Percentiles rank a stretch among this genome's conserved stretches.
phyloP scores from a whole-genome alignment of 805 yeast genomes.

The Sugiyamaella boreocaroliniensis region DNA sequence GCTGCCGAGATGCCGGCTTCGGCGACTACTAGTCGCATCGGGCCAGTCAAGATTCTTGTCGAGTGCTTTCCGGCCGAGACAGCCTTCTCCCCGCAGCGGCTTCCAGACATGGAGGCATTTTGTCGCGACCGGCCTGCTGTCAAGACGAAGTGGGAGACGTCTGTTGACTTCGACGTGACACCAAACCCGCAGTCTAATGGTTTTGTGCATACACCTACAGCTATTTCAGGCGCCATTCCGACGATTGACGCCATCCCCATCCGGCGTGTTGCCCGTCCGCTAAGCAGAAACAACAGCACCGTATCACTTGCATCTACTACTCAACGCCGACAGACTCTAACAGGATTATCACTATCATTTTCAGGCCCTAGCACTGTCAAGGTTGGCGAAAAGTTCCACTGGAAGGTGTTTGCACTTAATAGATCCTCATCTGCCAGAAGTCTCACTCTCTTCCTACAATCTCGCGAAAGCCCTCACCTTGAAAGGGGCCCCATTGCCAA shows the following conservation, averaged over 20 bases:
- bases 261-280: constrained; percentile 2
- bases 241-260: constrained; percentile 7
- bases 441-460: constrained; percentile 44
- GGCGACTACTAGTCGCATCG: constrained; percentile 1
- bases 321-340: constrained; percentile 3
- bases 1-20: constrained; percentile 13
- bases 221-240: constrained; percentile 5
- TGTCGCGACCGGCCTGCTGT: constrained; percentile 10
- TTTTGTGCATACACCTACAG: constrained; percentile 20
- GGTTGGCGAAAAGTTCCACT: constrained; percentile 53
- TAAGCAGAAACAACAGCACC: constrained; percentile 18
- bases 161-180: constrained; percentile 26
- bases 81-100: not conserved
- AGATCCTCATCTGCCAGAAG: constrained; percentile 45
- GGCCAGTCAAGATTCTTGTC: constrained; percentile 5
- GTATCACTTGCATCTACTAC: constrained; percentile 9
- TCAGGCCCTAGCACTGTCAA: constrained; percentile 55
- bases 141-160: constrained; percentile 36
- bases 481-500: not conserved
- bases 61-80: constrained; percentile 2
- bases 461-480: constrained; percentile 11
- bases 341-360: constrained; percentile 46
- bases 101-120: not conserved
- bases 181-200: constrained; percentile 16
- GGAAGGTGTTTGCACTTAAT: constrained; percentile 65